These are phyloP conservation scores for Aspergillus arachidicola DNA, from an alignment of 2,329 filamentous ascomycete species.

Conservation along the genomic window DNA sequence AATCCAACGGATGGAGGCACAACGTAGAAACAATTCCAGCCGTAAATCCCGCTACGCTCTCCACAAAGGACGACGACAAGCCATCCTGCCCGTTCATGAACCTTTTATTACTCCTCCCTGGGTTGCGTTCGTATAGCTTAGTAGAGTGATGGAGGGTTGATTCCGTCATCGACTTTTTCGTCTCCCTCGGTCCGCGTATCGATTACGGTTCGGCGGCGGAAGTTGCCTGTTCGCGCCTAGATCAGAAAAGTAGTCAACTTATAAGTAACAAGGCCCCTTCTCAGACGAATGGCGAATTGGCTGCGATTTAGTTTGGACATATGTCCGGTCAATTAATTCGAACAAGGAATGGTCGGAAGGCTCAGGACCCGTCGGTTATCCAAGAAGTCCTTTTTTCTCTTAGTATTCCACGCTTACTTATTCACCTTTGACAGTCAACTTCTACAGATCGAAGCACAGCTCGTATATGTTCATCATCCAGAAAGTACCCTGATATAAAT, in stretches of 20 bases:
- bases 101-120: constrained; percentile 13
- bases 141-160: neutral
- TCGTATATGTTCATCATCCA: neutral
- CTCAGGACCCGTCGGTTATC: neutral
- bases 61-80: constrained; percentile 76
- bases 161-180: neutral
- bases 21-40: constrained; percentile 86
- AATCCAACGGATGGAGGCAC: constrained; percentile 86
- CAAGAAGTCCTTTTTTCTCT: neutral
- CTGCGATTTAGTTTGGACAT: neutral
- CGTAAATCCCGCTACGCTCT: constrained; percentile 85
- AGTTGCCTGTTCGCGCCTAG: neutral
- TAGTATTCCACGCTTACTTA: neutral
- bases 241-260: neutral
- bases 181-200: neutral
- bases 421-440: neutral
- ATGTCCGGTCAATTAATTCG: neutral
- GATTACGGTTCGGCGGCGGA: neutral
- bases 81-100: constrained; percentile 54
- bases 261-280: neutral
- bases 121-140: constrained; percentile 9
- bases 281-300: neutral
- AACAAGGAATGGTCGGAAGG: neutral
- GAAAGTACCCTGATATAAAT: constrained; percentile 1
- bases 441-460: neutral